Conservation (phyloP, 805 yeast species). For the Metschnikowia lachancei region DNA sequence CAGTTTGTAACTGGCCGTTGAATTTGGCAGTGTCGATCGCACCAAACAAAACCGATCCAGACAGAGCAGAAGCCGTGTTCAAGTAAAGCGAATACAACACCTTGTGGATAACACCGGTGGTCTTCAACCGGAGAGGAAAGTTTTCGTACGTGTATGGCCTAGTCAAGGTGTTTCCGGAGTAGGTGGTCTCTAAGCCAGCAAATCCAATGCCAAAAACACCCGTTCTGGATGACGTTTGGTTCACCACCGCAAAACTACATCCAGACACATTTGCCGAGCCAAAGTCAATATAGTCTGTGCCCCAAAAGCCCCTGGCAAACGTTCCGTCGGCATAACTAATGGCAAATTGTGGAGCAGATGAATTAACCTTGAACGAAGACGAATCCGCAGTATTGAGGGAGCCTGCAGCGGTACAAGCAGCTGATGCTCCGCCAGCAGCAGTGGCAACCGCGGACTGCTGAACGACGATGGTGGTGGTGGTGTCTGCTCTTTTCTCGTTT, state of each 20-base stretch:
- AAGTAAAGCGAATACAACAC: conserved; percentile 63
- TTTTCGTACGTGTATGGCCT: conserved; percentile 51
- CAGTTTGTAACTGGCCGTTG: conserved; percentile 26
- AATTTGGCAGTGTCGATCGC: conserved; percentile 44
- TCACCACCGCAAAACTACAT: conserved; percentile 73
- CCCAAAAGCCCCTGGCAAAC: conserved; percentile 53
- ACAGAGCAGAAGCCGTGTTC: conserved; percentile 31
- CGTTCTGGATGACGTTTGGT: conserved; percentile 55
- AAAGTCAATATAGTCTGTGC: conserved; percentile 54
- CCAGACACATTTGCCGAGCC: conserved; percentile 47
- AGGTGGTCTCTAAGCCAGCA: conserved; percentile 64
- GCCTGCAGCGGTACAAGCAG: conserved; percentile 43
- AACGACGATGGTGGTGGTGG: neutral
- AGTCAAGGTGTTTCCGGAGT: conserved; percentile 14
- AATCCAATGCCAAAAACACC: conserved; percentile 79
- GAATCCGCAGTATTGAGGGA: conserved; percentile 46
- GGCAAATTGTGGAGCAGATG: conserved; percentile 38
- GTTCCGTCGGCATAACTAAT: conserved; percentile 51
- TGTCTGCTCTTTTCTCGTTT: conserved; percentile 2
- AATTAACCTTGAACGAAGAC: conserved; percentile 37
- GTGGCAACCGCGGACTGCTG: neutral
- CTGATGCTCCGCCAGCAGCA: conserved; percentile 18
- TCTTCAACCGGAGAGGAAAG: conserved; percentile 59
- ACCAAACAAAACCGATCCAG: conserved; percentile 41
- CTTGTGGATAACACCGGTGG: conserved; percentile 54